Evolutionary conservation across 75 land plant species (phyloP), one percentile per base, ranked within the genome.

Genomic region (Cupressus sempervirens): DNA sequence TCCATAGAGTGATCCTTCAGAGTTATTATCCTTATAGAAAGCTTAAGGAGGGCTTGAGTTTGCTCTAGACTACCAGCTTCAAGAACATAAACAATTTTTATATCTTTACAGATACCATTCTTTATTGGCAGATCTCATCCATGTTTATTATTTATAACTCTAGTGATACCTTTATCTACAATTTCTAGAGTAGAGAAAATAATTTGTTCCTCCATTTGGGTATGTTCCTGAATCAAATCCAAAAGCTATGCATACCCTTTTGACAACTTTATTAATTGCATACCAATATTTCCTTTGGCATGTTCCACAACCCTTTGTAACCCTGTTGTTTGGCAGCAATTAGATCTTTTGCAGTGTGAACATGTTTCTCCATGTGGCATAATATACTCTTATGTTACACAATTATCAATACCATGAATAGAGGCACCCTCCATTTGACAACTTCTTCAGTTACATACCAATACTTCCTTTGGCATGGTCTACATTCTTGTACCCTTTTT

Each of bases 151-250:
- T 89, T 89, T 34, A 93, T 94, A 75, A 84, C 58, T 81, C 73
- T 84, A 46, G 89, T 92, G 23, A 95, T 86, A 94, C 96, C 98
- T 90, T 84, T 83, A 70, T 95, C 91, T 8, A 91, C 92, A 54
- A n/a, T 76, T 23, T 95, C 94, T 4, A 96, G 86, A 32, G 91
- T 86, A 14, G 97, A 95, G 80, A 96, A 96, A 40, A 96, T 52
- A 30, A 95, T 84, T 83, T 90, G 58, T 87, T 96, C 98, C 90
- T 96, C 98, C 98, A 96, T 95, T 87, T 92, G 96, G 26, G 98
- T 96, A 84, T 96, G 98, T 90, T 96, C 98, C 36, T 91, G 91
- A 94, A 95, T 85, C 23, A 96, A 30, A 84, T 96, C 95, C 82
- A 90, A 65, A 84, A 94, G 80, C 67, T 86, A 79, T 34, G 87